These are phyloP conservation scores for Tieghemiomyces parasiticus DNA, from an alignment of 192 early-diverging fungal species.

Conservation along the genomic window DNA sequence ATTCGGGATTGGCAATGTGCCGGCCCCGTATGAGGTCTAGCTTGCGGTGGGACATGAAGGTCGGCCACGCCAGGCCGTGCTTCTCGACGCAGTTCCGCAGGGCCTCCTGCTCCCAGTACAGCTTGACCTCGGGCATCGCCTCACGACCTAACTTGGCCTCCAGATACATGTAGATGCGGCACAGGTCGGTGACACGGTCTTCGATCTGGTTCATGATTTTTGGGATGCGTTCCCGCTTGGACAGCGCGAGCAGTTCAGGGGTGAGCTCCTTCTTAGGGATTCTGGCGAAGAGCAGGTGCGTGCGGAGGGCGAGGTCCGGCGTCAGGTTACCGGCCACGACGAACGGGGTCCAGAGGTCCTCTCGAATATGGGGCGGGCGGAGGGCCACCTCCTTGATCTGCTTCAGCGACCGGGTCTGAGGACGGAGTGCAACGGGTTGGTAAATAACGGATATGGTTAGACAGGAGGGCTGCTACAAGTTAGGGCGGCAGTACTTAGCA, in stretches of 20 bases:
- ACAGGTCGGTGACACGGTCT: background rate
- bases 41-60: slow-evolving; percentile 4
- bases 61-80: slow-evolving; percentile 6
- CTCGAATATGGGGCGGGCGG: slow-evolving; percentile 21
- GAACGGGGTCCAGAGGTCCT: slow-evolving; percentile 30
- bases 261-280: background rate
- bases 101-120: slow-evolving; percentile 9
- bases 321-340: slow-evolving; percentile 15
- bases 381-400: slow-evolving; percentile 21
- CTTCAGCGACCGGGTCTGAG: slow-evolving; percentile 10
- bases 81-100: background rate
- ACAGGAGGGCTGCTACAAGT: background rate
- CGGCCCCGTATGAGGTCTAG: background rate
- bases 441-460: background rate
- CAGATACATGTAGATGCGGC: slow-evolving; percentile 10
- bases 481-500: slow-evolving; percentile 14
- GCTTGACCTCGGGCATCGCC: slow-evolving; percentile 1
- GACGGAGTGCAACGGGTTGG: background rate
- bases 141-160: slow-evolving; percentile 7
- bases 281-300: background rate
- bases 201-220: background rate
- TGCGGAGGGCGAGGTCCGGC: background rate
- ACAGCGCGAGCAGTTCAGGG: background rate
- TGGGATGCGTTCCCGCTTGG: background rate
- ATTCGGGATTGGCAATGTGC: slow-evolving; percentile 2